These are phyloP conservation scores for Coniophora puteana DNA, from an alignment of 1,284 basidiomycete species.

Conservation along the genomic window DNA sequence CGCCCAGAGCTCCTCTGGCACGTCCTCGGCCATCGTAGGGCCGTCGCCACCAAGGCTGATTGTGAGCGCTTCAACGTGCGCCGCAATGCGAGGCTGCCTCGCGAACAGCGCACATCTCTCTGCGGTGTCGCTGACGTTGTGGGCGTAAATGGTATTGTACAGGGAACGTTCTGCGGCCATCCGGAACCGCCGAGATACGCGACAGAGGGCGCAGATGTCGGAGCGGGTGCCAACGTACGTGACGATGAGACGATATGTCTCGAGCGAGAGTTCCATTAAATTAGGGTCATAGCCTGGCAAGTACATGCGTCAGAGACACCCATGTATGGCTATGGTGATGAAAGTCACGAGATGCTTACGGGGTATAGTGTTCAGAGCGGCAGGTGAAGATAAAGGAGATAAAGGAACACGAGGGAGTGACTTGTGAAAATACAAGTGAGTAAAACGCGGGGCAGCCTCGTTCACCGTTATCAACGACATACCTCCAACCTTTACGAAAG, in stretches of 20 bases:
- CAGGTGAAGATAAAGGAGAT: no score
- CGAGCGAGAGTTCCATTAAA: conserved; percentile 54
- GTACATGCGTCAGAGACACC: conserved; percentile 1
- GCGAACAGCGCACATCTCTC: conserved; percentile 45
- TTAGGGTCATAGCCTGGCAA: no score
- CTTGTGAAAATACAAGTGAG: no score
- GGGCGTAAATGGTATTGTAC: conserved; percentile 54
- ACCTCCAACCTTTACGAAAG: no score
- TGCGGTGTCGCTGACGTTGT: conserved; percentile 33
- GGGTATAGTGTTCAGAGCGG: no score
- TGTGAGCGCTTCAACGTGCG: conserved; percentile 50
- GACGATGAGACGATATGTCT: conserved; percentile 53
- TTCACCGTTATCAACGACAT: no score
- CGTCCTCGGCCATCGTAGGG: conserved; percentile 7
- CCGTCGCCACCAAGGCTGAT: conserved; percentile 30
- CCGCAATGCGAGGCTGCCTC: conserved; percentile 40
- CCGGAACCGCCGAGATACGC: conserved; percentile 52
- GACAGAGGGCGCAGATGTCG: conserved; percentile 52
- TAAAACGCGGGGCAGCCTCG: no score
- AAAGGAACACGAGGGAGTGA: not conserved
- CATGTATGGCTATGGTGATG: not conserved
- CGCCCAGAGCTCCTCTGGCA: conserved; percentile 45
- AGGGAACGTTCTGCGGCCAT: conserved; percentile 51
- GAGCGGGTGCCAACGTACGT: conserved; percentile 43
- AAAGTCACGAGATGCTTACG: no score